Conservation (phyloP, 176 grass and related monocot species). For the maize (Zea mays) region Zm-B73-REFERENCE-NAM-5.0 NC_050104.1:20964501-20965000, state of each 20-base stretch:
- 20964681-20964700: background rate
- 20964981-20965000: no score
- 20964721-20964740: background rate
- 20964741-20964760: background rate
- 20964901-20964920: no score
- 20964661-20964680: background rate
- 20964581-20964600: background rate
- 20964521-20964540: background rate
- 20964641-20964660: conserved; percentile 20
- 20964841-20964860: no score
- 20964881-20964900: no score
- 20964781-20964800: background rate
- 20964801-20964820: background rate
- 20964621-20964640: background rate
- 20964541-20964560: background rate
- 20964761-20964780: background rate
- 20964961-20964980: no score
- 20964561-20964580: background rate
- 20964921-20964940: no score
- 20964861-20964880: no score
- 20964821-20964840: no score
- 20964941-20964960: no score
- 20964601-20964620: conserved; percentile 30
- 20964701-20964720: background rate
- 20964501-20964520: background rate